Evolutionary conservation across 2,329 filamentous ascomycete species (phyloP).

Genomic region (Aspergillus sp.): DNA sequence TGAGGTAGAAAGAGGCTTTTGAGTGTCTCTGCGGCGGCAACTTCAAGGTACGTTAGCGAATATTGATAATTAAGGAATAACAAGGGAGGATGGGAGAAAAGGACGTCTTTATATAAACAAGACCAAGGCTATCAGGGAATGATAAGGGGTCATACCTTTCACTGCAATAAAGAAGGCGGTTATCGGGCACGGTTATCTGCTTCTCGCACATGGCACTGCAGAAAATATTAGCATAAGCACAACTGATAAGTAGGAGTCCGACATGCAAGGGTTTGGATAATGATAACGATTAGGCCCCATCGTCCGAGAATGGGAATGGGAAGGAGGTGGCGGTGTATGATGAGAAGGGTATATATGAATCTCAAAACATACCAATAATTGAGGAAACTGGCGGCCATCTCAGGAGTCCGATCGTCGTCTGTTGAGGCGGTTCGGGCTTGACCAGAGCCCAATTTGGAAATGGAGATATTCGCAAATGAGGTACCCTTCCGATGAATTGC

Average conservation of each 20-base stretch:
- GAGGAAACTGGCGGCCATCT: conserved; percentile 46
- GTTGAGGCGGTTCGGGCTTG: conserved; percentile 20
- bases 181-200: conserved; percentile 62
- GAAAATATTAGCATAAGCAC: conserved; percentile 25
- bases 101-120: neutral
- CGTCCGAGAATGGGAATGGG: conserved; percentile 1
- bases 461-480: conserved; percentile 28
- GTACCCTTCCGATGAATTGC: conserved; percentile 35
- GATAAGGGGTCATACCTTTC: conserved; percentile 53
- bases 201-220: conserved; percentile 63
- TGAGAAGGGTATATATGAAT: conserved; percentile 3
- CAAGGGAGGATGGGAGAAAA: neutral
- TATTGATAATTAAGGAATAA: neutral
- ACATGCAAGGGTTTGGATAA: conserved; percentile 19
- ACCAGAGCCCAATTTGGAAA: conserved; percentile 35
- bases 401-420: conserved; percentile 30
- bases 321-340: conserved; percentile 17
- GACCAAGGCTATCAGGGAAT: conserved; percentile 8
- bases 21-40: conserved; percentile 48
- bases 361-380: conserved; percentile 44
- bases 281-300: conserved; percentile 8
- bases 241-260: conserved; percentile 20
- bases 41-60: conserved; percentile 24
- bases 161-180: conserved; percentile 63
- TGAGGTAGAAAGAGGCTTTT: conserved; percentile 45